A percentile compares a stretch with the other conserved stretches of the same genome.
These are phyloP conservation scores for Lobulomyces angularis DNA, from an alignment of 192 early-diverging fungal species.

Conservation along the genomic window DNA sequence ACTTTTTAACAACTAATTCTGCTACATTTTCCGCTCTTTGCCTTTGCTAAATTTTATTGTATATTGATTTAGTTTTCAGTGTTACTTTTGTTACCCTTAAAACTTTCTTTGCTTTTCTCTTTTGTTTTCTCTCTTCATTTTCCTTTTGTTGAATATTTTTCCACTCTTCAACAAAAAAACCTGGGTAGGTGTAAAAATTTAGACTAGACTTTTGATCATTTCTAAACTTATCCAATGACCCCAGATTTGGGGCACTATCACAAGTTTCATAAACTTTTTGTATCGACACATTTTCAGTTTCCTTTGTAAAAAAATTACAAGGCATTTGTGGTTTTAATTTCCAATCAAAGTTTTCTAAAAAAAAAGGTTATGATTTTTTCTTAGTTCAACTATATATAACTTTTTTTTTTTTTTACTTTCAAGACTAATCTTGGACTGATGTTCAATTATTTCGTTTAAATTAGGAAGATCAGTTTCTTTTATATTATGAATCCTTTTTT, in stretches of 20 bases:
- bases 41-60: conserved; percentile 2
- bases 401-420: too few relatives aligned
- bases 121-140: conserved; percentile 14
- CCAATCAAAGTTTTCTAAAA: too few relatives aligned
- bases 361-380: too few relatives aligned
- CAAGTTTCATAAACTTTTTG: conserved; percentile 17
- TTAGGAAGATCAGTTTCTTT: too few relatives aligned
- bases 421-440: too few relatives aligned
- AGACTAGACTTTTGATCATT: conserved; percentile 21
- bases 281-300: conserved; percentile 13
- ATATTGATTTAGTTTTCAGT: conserved; percentile 6
- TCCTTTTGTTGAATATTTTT: conserved; percentile 22
- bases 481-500: too few relatives aligned
- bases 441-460: too few relatives aligned
- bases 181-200: conserved; percentile 33
- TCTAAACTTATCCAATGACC: conserved; percentile 23
- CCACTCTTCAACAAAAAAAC: conserved; percentile 39
- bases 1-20: conserved; percentile 22
- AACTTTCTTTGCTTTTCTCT: conserved; percentile 18
- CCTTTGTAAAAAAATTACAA: conserved; percentile 23
- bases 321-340: too few relatives aligned
- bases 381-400: too few relatives aligned
- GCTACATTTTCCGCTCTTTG: too few relatives aligned
- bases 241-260: conserved; percentile 15
- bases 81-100: conserved; percentile 1